phyloP scores from a whole-genome alignment of 768 basidiomycete genomes.

The Leccinum fibrillosum region DNA sequence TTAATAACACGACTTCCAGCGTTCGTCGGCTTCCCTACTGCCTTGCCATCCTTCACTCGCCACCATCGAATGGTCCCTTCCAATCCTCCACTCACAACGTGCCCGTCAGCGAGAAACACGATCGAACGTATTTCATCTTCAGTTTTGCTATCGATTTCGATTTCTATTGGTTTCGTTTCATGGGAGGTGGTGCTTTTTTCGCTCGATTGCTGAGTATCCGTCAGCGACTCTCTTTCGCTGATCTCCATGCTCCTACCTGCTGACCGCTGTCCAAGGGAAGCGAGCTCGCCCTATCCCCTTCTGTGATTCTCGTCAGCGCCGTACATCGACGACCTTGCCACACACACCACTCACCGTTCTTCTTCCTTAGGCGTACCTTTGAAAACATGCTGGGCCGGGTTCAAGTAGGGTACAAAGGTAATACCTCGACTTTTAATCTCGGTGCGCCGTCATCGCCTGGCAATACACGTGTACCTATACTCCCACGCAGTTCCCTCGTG shows the following conservation, averaged over 20 bases:
- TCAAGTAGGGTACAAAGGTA: neutral
- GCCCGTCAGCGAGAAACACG: neutral
- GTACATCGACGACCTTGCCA: neutral
- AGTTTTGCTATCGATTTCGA: neutral
- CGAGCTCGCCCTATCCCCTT: neutral
- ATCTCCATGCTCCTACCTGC: neutral
- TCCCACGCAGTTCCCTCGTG: neutral
- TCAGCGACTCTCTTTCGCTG: neutral
- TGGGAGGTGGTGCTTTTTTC: neutral
- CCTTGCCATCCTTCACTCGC: neutral
- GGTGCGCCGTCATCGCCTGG: too few species aligned
- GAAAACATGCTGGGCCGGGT: neutral
- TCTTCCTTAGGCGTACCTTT: neutral
- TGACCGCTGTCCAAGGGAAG: neutral
- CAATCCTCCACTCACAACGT: neutral
- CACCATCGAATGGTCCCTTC: neutral
- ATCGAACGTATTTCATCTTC: neutral
- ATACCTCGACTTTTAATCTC: neutral
- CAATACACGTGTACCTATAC: neutral
- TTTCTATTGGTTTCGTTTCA: neutral
- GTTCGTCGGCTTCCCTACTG: neutral
- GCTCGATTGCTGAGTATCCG: neutral
- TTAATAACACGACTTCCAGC: neutral
- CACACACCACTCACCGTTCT: neutral
- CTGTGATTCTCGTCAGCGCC: neutral